Evolutionary conservation across 495 filamentous ascomycete species (phyloP).

Genomic region (Tuber melanosporum): DNA sequence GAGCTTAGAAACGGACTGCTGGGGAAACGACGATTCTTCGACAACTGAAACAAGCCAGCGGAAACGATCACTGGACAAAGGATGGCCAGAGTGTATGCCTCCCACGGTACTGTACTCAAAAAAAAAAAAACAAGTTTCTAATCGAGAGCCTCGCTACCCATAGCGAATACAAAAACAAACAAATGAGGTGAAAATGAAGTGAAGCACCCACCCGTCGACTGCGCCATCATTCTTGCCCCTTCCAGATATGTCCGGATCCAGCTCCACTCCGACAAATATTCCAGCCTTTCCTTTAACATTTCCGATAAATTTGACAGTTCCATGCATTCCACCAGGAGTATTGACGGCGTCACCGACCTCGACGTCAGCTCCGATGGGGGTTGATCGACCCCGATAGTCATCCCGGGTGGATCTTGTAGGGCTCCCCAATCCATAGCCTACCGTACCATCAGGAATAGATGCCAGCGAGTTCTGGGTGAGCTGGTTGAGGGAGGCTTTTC

Average conservation of each 20-base stretch:
- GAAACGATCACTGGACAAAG: not conserved
- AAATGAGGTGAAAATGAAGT: slow-evolving; percentile 9
- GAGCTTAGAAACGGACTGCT: not conserved
- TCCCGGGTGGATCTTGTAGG: slow-evolving; percentile 26
- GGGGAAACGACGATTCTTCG: not conserved
- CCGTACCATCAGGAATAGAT: slow-evolving; percentile 55
- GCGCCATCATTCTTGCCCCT: slow-evolving; percentile 94
- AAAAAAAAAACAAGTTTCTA: not conserved
- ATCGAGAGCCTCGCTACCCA: not conserved
- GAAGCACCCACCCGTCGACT: slow-evolving; percentile 73
- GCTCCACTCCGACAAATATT: slow-evolving; percentile 88
- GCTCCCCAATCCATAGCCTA: slow-evolving; percentile 52
- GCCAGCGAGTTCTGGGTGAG: slow-evolving; percentile 57
- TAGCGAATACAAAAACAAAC: slow-evolving; percentile 6
- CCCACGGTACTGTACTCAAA: not conserved
- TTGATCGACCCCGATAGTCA: slow-evolving; percentile 30
- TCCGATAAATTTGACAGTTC: slow-evolving; percentile 83
- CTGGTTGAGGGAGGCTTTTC: slow-evolving; percentile 60
- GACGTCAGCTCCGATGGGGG: slow-evolving; percentile 50
- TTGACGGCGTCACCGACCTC: slow-evolving; percentile 85
- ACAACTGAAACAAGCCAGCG: not conserved
- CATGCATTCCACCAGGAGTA: slow-evolving; percentile 90
- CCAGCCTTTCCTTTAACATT: slow-evolving; percentile 82
- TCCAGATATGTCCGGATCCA: slow-evolving; percentile 68
- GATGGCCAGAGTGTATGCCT: slow-evolving; percentile 1